These are phyloP conservation scores for Neocucurbitaria cava DNA, from an alignment of 2,329 filamentous ascomycete species.

Conservation along the genomic window DNA sequence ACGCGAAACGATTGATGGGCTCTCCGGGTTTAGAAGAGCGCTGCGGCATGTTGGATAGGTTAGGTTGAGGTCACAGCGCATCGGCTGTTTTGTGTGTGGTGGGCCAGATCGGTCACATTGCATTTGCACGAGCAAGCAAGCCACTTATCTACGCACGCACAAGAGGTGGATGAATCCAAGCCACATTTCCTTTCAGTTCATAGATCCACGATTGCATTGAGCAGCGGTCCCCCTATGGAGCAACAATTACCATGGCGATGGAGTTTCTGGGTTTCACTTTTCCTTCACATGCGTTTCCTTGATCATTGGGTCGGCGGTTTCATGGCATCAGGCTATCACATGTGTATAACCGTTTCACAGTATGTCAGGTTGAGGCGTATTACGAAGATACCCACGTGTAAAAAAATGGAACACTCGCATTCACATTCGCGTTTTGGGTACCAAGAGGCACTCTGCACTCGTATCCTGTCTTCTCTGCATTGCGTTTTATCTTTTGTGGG, in stretches of 20 bases:
- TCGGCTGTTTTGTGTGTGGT: too few species aligned
- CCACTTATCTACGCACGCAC: too few species aligned
- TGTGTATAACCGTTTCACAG: too few species aligned
- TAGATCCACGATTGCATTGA: neutral
- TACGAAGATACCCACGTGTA: neutral
- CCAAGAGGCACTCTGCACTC: too few species aligned
- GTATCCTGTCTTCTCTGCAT: neutral
- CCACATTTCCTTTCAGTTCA: too few species aligned
- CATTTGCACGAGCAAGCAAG: too few species aligned
- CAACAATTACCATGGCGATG: neutral
- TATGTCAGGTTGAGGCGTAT: neutral
- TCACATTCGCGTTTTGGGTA: neutral
- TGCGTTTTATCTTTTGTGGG: neutral
- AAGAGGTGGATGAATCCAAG: too few species aligned
- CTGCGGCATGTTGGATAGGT: conserved; percentile 12
- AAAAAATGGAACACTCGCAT: neutral
- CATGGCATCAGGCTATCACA: neutral
- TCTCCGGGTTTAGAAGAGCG: conserved; percentile 14
- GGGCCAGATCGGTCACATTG: too few species aligned
- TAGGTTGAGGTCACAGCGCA: too few species aligned
- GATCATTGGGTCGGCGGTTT: too few species aligned
- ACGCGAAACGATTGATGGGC: conserved; percentile 10
- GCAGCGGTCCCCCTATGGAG: neutral
- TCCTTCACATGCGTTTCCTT: too few species aligned
- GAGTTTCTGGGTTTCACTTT: neutral